phyloP scores from a whole-genome alignment of 208 protist genomes.

The Trypanosoma grayi region DNA sequence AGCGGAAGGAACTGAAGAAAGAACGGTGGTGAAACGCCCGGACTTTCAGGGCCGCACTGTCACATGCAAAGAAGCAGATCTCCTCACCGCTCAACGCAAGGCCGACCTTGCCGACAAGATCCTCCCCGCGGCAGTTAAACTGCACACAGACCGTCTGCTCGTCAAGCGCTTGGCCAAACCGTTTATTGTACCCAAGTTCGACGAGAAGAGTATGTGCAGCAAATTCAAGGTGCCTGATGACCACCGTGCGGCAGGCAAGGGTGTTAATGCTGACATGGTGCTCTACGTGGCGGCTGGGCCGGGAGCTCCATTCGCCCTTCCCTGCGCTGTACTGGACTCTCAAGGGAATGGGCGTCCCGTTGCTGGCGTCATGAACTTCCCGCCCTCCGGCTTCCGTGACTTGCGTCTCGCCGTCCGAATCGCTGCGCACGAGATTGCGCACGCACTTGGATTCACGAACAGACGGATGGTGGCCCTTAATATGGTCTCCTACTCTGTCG shows the following conservation, averaged over 20 bases:
- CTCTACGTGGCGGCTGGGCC: conserved; percentile 62
- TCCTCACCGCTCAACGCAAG: conserved; percentile 38
- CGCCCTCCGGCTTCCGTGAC: conserved; percentile 1
- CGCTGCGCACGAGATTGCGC: conserved; percentile 37
- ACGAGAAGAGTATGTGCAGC: conserved; percentile 17
- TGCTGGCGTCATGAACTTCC: conserved; percentile 25
- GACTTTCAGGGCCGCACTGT: conserved; percentile 19
- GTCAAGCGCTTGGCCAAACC: conserved; percentile 20
- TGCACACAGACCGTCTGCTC: conserved; percentile 46
- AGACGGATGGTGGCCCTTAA: neutral
- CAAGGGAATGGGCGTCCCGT: conserved; percentile 25
- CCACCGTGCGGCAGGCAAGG: conserved; percentile 40
- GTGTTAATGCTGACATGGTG: conserved; percentile 53
- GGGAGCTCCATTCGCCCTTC: conserved; percentile 2
- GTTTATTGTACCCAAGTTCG: conserved; percentile 19
- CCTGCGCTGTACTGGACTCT: conserved; percentile 38
- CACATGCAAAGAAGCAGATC: conserved; percentile 12
- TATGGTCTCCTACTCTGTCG: neutral
- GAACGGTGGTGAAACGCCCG: conserved; percentile 2
- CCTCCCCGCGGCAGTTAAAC: conserved; percentile 33
- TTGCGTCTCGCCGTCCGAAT: conserved; percentile 12
- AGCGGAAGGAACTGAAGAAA: too few relatives aligned
- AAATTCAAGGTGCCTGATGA: conserved; percentile 40
- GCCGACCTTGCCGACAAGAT: conserved; percentile 20
- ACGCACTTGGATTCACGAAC: conserved; percentile 33